phyloP scores from a whole-genome alignment of 2,329 filamentous ascomycete species.

The Fusarium staphyleae region DNA sequence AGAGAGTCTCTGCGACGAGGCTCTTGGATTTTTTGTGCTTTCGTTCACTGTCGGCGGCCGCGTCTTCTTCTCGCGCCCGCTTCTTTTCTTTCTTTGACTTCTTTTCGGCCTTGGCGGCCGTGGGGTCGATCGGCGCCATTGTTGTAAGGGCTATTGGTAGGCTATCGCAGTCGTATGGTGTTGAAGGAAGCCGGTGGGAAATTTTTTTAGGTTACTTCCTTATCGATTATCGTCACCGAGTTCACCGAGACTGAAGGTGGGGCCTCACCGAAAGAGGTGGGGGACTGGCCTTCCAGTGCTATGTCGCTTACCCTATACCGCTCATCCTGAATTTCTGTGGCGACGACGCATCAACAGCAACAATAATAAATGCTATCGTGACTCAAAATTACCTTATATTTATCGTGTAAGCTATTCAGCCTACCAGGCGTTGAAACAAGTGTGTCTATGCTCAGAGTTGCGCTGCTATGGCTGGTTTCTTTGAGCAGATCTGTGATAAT shows the following conservation, averaged over 20 bases:
- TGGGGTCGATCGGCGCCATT: slow-evolving; percentile 48
- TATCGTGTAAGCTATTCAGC: too few relatives aligned
- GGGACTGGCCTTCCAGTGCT: not conserved
- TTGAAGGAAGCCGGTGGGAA: slow-evolving; percentile 24
- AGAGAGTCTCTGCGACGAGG: slow-evolving; percentile 45
- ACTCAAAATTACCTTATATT: too few relatives aligned
- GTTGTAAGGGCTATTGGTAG: slow-evolving; percentile 27
- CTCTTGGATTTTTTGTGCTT: slow-evolving; percentile 60
- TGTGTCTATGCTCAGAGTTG: not conserved
- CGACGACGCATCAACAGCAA: too few relatives aligned
- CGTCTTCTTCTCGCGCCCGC: slow-evolving; percentile 54
- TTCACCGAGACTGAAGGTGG: slow-evolving; percentile 28
- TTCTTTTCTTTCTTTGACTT: slow-evolving; percentile 55
- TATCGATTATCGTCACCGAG: slow-evolving; percentile 34
- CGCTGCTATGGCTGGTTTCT: not conserved
- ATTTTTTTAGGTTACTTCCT: slow-evolving; percentile 33
- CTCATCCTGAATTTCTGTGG: not conserved
- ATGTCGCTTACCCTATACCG: slow-evolving; percentile 4
- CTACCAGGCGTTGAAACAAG: too few relatives aligned
- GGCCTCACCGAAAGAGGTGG: not conserved
- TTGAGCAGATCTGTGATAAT: too few relatives aligned
- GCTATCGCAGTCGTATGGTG: slow-evolving; percentile 16
- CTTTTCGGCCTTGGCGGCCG: slow-evolving; percentile 48
- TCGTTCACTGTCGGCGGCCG: slow-evolving; percentile 49
- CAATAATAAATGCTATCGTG: too few relatives aligned